phyloP scores from a whole-genome alignment of 1,284 basidiomycete species.

The Fomitopsis palustris region DNA sequence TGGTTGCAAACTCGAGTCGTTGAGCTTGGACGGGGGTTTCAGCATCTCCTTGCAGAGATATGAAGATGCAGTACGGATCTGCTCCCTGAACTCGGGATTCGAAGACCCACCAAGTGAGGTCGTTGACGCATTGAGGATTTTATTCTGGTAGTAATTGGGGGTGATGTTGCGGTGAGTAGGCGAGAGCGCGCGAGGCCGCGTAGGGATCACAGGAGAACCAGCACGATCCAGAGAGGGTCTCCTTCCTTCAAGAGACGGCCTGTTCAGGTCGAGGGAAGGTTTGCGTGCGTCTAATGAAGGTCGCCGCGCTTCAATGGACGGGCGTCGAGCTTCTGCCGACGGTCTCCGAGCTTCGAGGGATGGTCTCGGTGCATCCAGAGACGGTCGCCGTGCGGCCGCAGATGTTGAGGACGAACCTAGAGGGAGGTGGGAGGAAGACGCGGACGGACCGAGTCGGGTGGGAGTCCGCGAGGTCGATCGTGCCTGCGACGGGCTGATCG shows the following conservation, averaged over 20 bases:
- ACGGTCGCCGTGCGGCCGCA: conserved; percentile 10
- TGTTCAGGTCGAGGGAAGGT: conserved; percentile 9
- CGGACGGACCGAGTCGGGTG: conserved; percentile 31
- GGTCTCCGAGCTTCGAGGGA: conserved; percentile 11
- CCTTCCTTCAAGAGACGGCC: conserved; percentile 8
- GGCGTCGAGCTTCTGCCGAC: conserved; percentile 21
- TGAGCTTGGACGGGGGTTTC: conserved; percentile 51
- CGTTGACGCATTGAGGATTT: conserved; percentile 47
- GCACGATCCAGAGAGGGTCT: conserved; percentile 16
- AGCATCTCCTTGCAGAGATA: conserved; percentile 63
- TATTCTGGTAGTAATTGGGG: conserved; percentile 39
- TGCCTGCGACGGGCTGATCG: conserved; percentile 39
- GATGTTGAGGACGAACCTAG: conserved; percentile 32
- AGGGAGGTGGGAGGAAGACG: conserved; percentile 35
- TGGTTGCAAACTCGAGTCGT: conserved; percentile 40
- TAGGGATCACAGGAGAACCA: conserved; percentile 23
- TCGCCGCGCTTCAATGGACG: conserved; percentile 28
- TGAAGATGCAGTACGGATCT: conserved; percentile 56
- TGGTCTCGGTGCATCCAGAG: conserved; percentile 4
- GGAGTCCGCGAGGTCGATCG: conserved; percentile 30
- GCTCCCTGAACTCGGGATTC: conserved; percentile 57
- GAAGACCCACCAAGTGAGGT: conserved; percentile 40
- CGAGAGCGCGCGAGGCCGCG: conserved; percentile 32
- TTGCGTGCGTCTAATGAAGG: conserved; percentile 7
- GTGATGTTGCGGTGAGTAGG: conserved; percentile 41